These are phyloP conservation scores for Saccharomycopsis guyanensis DNA, from an alignment of 805 yeast genomes.

Conservation along the genomic window DNA sequence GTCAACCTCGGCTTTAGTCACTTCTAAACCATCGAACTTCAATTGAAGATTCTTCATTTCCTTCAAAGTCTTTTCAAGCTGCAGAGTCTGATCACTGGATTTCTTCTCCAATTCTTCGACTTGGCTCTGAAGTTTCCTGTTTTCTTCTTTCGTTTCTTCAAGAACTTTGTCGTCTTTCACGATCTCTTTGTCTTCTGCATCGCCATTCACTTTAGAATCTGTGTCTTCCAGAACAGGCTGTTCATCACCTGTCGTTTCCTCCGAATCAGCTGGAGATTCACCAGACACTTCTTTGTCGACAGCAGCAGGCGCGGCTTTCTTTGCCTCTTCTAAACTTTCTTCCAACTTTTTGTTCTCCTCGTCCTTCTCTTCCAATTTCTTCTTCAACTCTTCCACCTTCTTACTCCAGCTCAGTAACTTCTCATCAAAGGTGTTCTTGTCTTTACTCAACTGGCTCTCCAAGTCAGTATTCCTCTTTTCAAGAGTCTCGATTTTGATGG, in stretches of 20 bases:
- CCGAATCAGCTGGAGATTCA: background rate
- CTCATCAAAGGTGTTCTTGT: background rate
- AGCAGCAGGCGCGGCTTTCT: background rate
- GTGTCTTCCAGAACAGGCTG: background rate
- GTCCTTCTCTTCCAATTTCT: conserved; percentile 1
- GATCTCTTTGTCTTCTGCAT: background rate
- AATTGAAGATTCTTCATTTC: background rate
- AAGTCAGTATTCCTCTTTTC: conserved; percentile 17
- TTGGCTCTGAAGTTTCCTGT: too few relatives aligned
- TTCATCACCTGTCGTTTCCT: background rate
- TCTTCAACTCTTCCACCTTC: background rate
- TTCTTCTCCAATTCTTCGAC: too few relatives aligned
- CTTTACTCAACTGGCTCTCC: conserved; percentile 14
- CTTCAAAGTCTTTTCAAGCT: too few relatives aligned
- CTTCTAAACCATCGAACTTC: background rate
- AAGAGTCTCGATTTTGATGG: conserved; percentile 20
- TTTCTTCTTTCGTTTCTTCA: too few relatives aligned
- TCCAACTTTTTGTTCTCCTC: background rate
- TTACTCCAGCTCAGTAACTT: background rate
- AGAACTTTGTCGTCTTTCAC: background rate
- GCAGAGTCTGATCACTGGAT: too few relatives aligned
- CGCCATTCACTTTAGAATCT: background rate
- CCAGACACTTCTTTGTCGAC: background rate
- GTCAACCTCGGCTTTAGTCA: too few relatives aligned
- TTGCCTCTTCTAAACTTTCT: background rate